Evolutionary conservation across 129 eudicot genomes (phyloP), one percentile per base, ranked within the genome.

Genomic region (Flaveria trinervia): DNA sequence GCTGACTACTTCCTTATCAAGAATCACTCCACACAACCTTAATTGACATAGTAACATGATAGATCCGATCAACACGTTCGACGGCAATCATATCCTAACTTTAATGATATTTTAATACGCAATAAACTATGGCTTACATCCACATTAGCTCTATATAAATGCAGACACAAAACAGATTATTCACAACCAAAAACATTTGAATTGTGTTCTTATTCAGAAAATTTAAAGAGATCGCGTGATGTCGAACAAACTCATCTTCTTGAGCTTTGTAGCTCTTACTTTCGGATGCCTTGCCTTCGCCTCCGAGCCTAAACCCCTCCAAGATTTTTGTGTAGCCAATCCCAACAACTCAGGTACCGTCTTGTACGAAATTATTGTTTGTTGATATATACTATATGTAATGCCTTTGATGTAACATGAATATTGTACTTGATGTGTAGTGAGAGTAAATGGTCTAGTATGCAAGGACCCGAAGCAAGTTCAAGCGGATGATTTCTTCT

Each of bases 261-360:
- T 68, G 72, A 60, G 81, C 65, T 4, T 68, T 55, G 5, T 74
- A 41, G 80, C 80, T 55, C 80, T 80, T n/a, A 46, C 84, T 56
- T 68, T 80, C n/a, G 74, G 65, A 28, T 71, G 55, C 30, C 48
- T 76, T 33, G 77, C 73, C 12, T 65, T 62, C 12, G 87, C 87
- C 23, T 56, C 50, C 52, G 84, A 84, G 60, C 84, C 84, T 54
- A 18, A 60, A n/a, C 75, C 87, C 11, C 83, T 84, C 45, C 87
- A 84, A 75, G 87, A 84, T 71, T 84, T 84, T 52, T 84, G 87
- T 25, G 87, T 84, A 6, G 87, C 87, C 4, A 79, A 79, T 80
- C 20, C 79, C 10, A 26, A 61, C 67, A 25, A 9, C 67, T 61
- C 85, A 77, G 88, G 88, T 84, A 54, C 60, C 2, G n/a, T 12